Percentiles rank a stretch among this genome's conserved stretches.
Conservation (phyloP, 306 rosid species). For the Rosa multiflora region DNA sequence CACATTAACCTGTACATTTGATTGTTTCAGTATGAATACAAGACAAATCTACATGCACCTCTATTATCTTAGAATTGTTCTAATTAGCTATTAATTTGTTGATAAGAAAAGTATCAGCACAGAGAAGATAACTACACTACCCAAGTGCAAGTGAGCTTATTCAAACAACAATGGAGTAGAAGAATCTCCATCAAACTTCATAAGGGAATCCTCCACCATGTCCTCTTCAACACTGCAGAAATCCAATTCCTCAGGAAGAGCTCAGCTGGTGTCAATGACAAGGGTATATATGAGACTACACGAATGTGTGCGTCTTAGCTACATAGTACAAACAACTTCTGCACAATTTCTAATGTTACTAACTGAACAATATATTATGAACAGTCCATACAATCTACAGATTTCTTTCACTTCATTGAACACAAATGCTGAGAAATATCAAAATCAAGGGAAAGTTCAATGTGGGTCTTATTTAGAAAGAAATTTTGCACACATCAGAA, state of each 20-base stretch:
- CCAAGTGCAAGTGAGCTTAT: no score
- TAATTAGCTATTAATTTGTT: no score
- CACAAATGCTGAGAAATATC: not conserved
- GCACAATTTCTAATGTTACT: not conserved
- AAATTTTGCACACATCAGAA: not conserved
- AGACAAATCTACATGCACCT: not conserved
- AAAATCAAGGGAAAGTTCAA: not conserved
- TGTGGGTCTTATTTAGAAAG: not conserved
- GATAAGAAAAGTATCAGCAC: no score
- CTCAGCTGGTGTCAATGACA: constrained; percentile 99
- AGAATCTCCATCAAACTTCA: constrained; percentile 53
- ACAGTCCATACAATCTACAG: not conserved
- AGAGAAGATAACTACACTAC: no score
- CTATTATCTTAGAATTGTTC: no score
- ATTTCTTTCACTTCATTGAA: not conserved
- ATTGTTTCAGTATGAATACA: not conserved
- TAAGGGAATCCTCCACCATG: constrained; percentile 96
- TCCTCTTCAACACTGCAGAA: constrained; percentile 99
- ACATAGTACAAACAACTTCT: not conserved
- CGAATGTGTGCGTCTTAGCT: not conserved
- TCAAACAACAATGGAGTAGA: no score
- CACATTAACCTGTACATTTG: not conserved
- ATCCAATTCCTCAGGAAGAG: constrained; percentile 99
- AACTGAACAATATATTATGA: not conserved
- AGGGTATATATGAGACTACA: constrained; percentile 86